Evolutionary conservation across 106 monocot species (phyloP).

Genomic region (Dactylorhiza incarnata): DNA sequence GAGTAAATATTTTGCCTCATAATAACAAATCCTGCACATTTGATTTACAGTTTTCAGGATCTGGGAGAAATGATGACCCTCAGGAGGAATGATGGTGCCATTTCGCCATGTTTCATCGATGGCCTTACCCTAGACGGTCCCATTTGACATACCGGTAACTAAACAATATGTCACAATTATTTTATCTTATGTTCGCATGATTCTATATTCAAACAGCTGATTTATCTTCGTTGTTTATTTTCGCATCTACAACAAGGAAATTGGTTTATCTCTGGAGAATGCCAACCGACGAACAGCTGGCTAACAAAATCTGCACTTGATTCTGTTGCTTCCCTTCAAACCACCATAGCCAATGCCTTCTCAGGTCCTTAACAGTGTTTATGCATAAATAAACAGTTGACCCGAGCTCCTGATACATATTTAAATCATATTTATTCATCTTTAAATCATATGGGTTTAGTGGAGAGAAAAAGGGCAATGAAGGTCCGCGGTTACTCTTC

Average conservation of each 20-base stretch:
- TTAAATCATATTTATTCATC: too few species aligned
- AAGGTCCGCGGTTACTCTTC: too few species aligned
- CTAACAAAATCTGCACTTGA: constrained; percentile 69
- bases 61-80: constrained; percentile 98
- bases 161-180: too few species aligned
- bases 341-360: constrained; percentile 30
- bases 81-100: constrained; percentile 69
- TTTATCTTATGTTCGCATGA: too few species aligned
- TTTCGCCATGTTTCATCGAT: constrained; percentile 79
- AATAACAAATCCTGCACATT: not conserved
- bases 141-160: constrained; percentile 70
- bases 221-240: constrained; percentile 1
- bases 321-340: constrained; percentile 58
- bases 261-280: constrained; percentile 63
- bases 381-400: not conserved
- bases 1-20: not conserved
- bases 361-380: constrained; percentile 18
- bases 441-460: too few species aligned
- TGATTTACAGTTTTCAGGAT: constrained; percentile 77
- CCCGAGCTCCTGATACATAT: not conserved
- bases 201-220: not conserved
- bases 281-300: constrained; percentile 98
- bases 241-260: constrained; percentile 65
- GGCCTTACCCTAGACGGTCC: constrained; percentile 92
- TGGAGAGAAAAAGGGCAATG: too few species aligned